phyloP scores from a whole-genome alignment of 2,329 filamentous ascomycete genomes.

The Atkinsonella texensis region DNA sequence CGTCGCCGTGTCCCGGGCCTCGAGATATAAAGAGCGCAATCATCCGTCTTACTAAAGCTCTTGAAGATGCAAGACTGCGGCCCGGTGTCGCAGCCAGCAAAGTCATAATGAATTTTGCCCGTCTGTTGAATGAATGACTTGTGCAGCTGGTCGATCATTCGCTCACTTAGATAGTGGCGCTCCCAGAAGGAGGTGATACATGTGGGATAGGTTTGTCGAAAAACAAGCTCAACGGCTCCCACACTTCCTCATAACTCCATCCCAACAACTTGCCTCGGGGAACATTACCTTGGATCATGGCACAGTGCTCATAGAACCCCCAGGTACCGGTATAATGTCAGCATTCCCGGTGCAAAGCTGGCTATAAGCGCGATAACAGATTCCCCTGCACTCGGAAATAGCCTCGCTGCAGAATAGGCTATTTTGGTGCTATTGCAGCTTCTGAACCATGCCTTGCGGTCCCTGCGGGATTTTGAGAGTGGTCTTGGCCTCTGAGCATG shows the following conservation, averaged over 20 bases:
- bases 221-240: constrained; percentile 22
- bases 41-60: neutral
- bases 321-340: constrained; percentile 7
- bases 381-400: neutral
- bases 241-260: constrained; percentile 17
- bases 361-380: neutral
- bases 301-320: constrained; percentile 17
- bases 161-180: neutral
- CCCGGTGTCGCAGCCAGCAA: neutral
- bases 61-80: neutral
- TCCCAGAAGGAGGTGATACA: constrained; percentile 13
- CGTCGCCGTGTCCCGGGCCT: neutral
- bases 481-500: constrained; percentile 19
- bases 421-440: constrained; percentile 11
- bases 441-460: constrained; percentile 16
- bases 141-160: neutral
- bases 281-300: constrained; percentile 13
- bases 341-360: constrained; percentile 8
- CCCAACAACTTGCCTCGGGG: constrained; percentile 17
- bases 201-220: constrained; percentile 19
- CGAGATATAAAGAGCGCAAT: neutral
- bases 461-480: constrained; percentile 14
- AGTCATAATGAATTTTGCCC: neutral
- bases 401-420: neutral
- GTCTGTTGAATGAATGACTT: neutral